phyloP scores from a whole-genome alignment of 805 yeast genomes.

The Candida multigemmis region DNA sequence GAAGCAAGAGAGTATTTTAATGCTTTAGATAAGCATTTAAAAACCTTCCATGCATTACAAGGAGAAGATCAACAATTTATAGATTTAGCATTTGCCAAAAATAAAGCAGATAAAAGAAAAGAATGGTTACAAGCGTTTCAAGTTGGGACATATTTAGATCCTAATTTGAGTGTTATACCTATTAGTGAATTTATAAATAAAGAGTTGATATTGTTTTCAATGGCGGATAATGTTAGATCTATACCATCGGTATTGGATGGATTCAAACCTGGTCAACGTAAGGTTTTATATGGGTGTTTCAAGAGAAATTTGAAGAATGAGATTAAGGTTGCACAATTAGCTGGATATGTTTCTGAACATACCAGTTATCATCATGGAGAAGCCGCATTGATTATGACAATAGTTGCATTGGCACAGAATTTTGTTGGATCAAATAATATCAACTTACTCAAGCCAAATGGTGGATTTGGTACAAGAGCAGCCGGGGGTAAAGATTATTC shows the following conservation, averaged over 20 bases:
- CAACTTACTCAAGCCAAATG: conserved; percentile 79
- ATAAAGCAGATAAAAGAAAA: conserved; percentile 93
- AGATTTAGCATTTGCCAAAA: conserved; percentile 90
- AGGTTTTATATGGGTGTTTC: conserved; percentile 81
- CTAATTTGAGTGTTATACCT: conserved; percentile 66
- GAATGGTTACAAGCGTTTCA: conserved; percentile 89
- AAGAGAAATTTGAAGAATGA: conserved; percentile 70
- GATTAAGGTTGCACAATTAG: conserved; percentile 83
- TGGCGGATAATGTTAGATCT: conserved; percentile 95
- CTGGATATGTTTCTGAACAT: conserved; percentile 80
- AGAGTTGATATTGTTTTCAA: conserved; percentile 86
- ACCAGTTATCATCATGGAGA: conserved; percentile 97
- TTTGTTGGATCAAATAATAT: conserved; percentile 89
- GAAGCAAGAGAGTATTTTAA: conserved; percentile 88
- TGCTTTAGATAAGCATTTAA: conserved; percentile 77
- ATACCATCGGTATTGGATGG: conserved; percentile 94
- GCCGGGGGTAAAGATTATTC: conserved; percentile 97
- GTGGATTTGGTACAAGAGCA: conserved; percentile 94
- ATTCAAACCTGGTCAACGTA: conserved; percentile 94
- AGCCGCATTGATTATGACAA: conserved; percentile 76
- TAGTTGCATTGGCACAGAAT: conserved; percentile 90
- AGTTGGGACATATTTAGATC: conserved; percentile 90
- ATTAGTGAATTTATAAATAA: conserved; percentile 91
- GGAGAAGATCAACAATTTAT: conserved; percentile 69
- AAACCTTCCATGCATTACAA: conserved; percentile 73